Base-by-base conservation (phyloP, 257 asterid species). In the Datura wrightii region DNA sequence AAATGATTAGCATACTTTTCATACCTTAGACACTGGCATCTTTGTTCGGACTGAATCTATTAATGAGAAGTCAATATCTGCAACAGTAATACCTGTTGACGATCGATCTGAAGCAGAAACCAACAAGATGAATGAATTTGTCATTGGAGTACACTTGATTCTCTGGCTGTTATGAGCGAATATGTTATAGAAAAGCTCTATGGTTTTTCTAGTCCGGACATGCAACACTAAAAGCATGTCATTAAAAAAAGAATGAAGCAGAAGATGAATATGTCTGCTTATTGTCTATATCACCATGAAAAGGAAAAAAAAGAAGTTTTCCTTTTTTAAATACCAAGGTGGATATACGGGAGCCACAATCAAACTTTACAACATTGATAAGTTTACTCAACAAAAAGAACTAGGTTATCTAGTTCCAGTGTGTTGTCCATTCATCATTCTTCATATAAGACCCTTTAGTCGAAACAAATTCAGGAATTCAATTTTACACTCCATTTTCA, bases 81-180 rank as follows among this genome's bases (percentile, higher is more conserved):
- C 98, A 70, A 93, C 92, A 85, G 93, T 91, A 84, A 96, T 90
- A 71, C 99, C 98, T 44, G 99, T 94, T 11, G 97, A 88, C 6
- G 85, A 74, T 39, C 95, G 93, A 90, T 96, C 97, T 92, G 88
- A 50, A 85, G 81, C 82, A 86, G 7, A 54, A 86, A 82, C 18
- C 18, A 42, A 63, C 19, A 66, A 14, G 46, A 66, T 41, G 41
- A 5, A 82, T 6, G 19, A 59, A 36, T 31, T 85, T 82, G 44
- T 62, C 10, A 83, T 44, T 31, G 44, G 36, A 37, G 48, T 2
- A 15, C 50, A 72, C 18, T 48, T 54, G 72, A 58, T 7, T 24
- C 62, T n/a, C 19, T 9, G 82, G 3, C 41, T 14, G 36, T 62
- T 56, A 66, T 6, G 16, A 54, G 46, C 42, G 74, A 24, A 8